These are phyloP conservation scores for Wickerhamomyces bisporus DNA, from an alignment of 805 yeast genomes.

Conservation along the genomic window DNA sequence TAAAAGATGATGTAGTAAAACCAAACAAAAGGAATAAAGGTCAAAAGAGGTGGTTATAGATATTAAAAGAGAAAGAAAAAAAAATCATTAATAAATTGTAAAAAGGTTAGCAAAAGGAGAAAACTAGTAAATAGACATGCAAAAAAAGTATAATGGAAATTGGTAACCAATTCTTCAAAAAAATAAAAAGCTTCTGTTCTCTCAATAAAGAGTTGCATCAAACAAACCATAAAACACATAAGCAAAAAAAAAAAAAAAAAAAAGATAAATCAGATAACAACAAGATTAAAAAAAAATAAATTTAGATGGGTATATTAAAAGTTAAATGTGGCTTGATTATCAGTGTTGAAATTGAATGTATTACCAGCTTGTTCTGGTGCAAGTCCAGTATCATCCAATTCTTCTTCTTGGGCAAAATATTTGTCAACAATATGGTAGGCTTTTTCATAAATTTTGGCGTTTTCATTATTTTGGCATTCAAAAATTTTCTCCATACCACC, in stretches of 20 bases:
- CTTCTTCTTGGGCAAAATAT: slow-evolving; percentile 83
- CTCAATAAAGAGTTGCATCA: too few relatives aligned
- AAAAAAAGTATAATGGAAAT: too few relatives aligned
- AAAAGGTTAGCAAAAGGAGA: too few relatives aligned
- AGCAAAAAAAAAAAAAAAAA: background rate
- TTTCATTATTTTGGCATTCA: slow-evolving; percentile 86
- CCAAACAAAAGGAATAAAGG: too few relatives aligned
- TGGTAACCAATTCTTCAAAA: too few relatives aligned
- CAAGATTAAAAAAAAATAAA: background rate
- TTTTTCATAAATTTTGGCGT: slow-evolving; percentile 87
- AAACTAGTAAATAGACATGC: too few relatives aligned
- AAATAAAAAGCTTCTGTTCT: too few relatives aligned
- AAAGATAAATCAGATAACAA: background rate
- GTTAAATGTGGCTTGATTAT: slow-evolving; percentile 35
- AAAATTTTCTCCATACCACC: slow-evolving; percentile 97
- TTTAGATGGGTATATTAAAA: slow-evolving; percentile 9
- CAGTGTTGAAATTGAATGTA: slow-evolving; percentile 83
- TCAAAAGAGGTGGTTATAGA: too few relatives aligned
- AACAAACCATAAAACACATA: too few relatives aligned
- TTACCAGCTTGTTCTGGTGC: slow-evolving; percentile 77
- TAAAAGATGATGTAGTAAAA: too few relatives aligned
- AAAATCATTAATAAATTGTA: too few relatives aligned
- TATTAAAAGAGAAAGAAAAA: too few relatives aligned
- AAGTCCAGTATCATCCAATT: slow-evolving; percentile 65
- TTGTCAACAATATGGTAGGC: slow-evolving; percentile 87